A percentile compares a stretch with the other conserved stretches of the same genome.
Conservation (phyloP, 2,329 filamentous ascomycete species). For the Diaporthe caulivora region DNA sequence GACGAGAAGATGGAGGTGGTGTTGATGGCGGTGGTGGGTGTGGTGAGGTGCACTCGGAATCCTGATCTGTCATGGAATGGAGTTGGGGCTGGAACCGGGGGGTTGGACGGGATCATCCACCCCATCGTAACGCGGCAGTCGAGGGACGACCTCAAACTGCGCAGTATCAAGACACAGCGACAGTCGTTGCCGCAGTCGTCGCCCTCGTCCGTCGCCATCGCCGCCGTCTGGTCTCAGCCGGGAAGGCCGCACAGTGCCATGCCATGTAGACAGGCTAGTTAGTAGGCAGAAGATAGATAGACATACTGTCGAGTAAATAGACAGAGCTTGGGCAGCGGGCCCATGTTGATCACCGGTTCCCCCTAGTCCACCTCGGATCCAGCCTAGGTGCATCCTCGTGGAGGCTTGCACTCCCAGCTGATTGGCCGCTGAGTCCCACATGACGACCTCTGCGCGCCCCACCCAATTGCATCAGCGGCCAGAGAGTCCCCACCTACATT, state of each 20-base stretch:
- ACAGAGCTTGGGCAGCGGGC: not conserved
- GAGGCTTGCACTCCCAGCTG: constrained; percentile 4
- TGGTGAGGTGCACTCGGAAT: not conserved
- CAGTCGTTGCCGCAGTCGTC: constrained; percentile 10
- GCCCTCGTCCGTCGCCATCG: not conserved
- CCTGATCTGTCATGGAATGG: not conserved
- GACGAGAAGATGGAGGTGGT: not conserved
- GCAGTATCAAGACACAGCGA: not conserved
- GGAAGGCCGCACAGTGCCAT: not conserved
- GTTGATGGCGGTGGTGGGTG: not conserved
- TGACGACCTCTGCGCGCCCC: constrained; percentile 34
- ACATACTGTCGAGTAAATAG: not conserved
- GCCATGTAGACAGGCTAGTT: not conserved
- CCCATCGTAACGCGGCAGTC: not conserved
- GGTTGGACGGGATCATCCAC: not conserved
- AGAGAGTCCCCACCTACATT: constrained; percentile 22
- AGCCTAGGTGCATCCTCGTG: constrained; percentile 34
- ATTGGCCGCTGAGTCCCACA: constrained; percentile 37
- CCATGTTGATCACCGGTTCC: constrained; percentile 24
- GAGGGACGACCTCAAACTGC: not conserved
- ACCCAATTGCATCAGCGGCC: constrained; percentile 31
- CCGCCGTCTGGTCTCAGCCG: not conserved
- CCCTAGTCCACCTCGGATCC: constrained; percentile 29
- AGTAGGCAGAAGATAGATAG: not conserved
- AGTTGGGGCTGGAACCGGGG: too few species aligned